Evolutionary conservation across 2,329 filamentous ascomycete species (phyloP), one percentile per base, ranked within the genome.

Genomic region (Phialocephala subalpina): DNA sequence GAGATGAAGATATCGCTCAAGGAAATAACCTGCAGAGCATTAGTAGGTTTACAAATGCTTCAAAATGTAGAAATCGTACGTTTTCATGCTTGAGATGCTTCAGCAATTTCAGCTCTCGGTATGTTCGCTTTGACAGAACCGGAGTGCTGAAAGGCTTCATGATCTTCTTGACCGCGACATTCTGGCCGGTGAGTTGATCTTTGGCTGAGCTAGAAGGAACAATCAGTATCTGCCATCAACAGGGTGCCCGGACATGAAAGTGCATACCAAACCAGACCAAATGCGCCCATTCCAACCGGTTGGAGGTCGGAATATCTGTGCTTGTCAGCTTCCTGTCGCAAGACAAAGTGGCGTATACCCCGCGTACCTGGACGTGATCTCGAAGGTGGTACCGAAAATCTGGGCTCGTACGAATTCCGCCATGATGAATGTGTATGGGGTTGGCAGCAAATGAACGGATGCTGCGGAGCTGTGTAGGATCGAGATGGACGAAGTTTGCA

Each of bases 61-160:
- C 3, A 53, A 5, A 33, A 7, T 27, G 42, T 27, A 20, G 12
- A 33, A 61, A 59, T 68, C 71, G 53, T 80, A 97, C 95, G 82
- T 99, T 99, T 82, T 99, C 96, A 80, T 99, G 96, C 78, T 90
- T 90, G 68, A 99, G 84, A 78, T 99, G 96, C 85, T 98, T 99
- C 77, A 99, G 85, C 70, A 99, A 87, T 85, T 98, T 99, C 78
- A 99, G 84, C 81, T 99, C 96, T 77, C 96, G 90, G 80, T 99
- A 99, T 72, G 96, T 99, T 78, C 96, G 89, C 85, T 99, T 99
- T 66, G 96, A 96, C 57, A 99, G 86, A 66, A 99, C 96, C 0
- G 96, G 94, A n/a, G 96, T 99, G 86, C 94, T 97, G 82, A 99
- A 99, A 11, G 96, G 96, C 85, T 98, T 99, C 95, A 99, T 98